Percentiles rank a stretch among this genome's conserved stretches.
phyloP scores from a whole-genome alignment of 1,139 yeast species.

The Yamadazyma triangularis region DNA sequence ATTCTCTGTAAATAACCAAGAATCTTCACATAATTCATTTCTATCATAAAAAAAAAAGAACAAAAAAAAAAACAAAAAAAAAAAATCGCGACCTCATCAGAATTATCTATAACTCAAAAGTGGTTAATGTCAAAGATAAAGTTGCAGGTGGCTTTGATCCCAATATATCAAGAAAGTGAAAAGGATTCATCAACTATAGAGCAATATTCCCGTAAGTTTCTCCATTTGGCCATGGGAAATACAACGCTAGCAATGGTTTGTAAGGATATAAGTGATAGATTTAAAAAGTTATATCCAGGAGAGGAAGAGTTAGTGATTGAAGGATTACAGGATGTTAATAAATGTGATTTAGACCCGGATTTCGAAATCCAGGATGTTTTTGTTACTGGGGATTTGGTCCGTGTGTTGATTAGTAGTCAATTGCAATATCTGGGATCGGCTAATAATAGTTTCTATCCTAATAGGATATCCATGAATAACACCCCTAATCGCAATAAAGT shows the following conservation, averaged over 20 bases:
- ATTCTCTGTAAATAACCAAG: too few relatives aligned
- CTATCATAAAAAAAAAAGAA: too few relatives aligned
- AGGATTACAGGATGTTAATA: slow-evolving; percentile 57
- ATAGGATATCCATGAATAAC: background rate
- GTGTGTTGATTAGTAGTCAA: slow-evolving; percentile 45
- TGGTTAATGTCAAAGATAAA: slow-evolving; percentile 29
- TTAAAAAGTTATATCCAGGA: slow-evolving; percentile 58
- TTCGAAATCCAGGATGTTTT: slow-evolving; percentile 61
- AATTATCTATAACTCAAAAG: too few relatives aligned
- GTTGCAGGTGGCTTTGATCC: slow-evolving; percentile 39
- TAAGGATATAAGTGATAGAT: slow-evolving; percentile 47
- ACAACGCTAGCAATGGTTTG: slow-evolving; percentile 45
- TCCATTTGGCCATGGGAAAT: slow-evolving; percentile 53
- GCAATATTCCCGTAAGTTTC: slow-evolving; percentile 41
- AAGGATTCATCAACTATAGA: too few relatives aligned
- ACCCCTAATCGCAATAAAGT: slow-evolving; percentile 1
- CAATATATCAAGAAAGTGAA: slow-evolving; percentile 17
- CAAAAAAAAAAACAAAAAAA: background rate
- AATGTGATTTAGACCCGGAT: slow-evolving; percentile 77
- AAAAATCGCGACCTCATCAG: too few relatives aligned
- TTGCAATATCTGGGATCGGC: background rate
- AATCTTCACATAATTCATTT: too few relatives aligned
- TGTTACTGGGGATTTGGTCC: slow-evolving; percentile 47
- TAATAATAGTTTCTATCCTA: background rate
- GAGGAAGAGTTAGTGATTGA: slow-evolving; percentile 49